Conservation (phyloP, 2,329 filamentous ascomycete species). For the Zarea fungicola region DNA sequence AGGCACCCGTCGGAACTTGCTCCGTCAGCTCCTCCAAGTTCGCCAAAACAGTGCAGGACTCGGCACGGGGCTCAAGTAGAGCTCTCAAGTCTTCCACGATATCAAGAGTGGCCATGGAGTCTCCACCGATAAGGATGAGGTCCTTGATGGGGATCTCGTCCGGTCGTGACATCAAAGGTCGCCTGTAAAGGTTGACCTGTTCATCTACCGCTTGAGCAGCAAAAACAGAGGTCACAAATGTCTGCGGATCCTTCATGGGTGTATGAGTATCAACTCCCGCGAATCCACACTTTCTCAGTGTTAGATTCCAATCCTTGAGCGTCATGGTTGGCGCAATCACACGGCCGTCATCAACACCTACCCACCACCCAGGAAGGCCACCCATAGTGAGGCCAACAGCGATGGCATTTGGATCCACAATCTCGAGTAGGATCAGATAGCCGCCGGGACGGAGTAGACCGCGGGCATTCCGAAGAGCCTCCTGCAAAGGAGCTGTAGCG, state of each 20-base stretch:
- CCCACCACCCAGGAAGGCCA: conserved; percentile 26
- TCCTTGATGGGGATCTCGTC: no score
- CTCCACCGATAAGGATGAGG: no score
- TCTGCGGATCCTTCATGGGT: neutral
- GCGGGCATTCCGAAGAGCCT: conserved; percentile 18
- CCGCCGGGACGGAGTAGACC: conserved; percentile 25
- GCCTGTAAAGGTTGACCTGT: no score
- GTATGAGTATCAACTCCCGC: conserved; percentile 12
- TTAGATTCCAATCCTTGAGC: conserved; percentile 3
- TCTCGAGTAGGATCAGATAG: conserved; percentile 23
- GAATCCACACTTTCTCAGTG: conserved; percentile 7
- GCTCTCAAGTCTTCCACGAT: no score
- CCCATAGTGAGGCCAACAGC: conserved; percentile 20
- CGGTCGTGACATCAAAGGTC: no score
- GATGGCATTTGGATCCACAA: conserved; percentile 14
- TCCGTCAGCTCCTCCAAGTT: no score
- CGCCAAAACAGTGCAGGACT: no score
- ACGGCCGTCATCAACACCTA: conserved; percentile 20
- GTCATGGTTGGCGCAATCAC: conserved; percentile 8
- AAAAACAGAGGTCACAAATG: conserved; percentile 18
- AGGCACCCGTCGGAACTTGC: no score
- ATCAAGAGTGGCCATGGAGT: no score
- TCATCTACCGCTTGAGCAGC: conserved; percentile 17
- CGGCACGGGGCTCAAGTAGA: no score
- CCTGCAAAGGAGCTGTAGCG: conserved; percentile 20